Evolutionary conservation across 106 monocot species (phyloP).

Genomic region (Alisma plantagoaquatica): DNA sequence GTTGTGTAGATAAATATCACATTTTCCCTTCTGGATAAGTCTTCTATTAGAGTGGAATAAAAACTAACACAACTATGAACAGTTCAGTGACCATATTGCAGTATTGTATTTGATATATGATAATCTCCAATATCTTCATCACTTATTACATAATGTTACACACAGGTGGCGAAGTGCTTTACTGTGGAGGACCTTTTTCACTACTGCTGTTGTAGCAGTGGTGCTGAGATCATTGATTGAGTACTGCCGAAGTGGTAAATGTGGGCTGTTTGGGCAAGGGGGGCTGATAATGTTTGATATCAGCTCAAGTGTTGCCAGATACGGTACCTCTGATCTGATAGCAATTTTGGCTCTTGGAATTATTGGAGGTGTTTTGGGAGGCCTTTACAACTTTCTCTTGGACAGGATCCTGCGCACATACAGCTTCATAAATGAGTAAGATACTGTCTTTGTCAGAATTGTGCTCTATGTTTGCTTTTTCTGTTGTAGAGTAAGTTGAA

Average conservation of each 20-base stretch:
- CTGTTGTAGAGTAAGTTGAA: too few relatives aligned
- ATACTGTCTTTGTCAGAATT: background rate
- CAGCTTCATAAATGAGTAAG: slow-evolving; percentile 85
- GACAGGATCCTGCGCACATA: slow-evolving; percentile 76
- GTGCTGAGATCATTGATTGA: slow-evolving; percentile 68
- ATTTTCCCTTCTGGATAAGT: too few relatives aligned
- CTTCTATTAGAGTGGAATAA: too few relatives aligned
- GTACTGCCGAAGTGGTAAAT: slow-evolving; percentile 69
- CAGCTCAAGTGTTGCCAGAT: slow-evolving; percentile 41
- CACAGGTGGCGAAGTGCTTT: slow-evolving; percentile 93
- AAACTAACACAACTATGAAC: too few relatives aligned
- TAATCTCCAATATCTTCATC: too few relatives aligned
- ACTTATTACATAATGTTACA: too few relatives aligned
- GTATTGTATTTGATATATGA: too few relatives aligned
- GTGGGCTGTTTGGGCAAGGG: slow-evolving; percentile 88
- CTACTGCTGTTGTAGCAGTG: slow-evolving; percentile 88
- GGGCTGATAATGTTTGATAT: slow-evolving; percentile 97
- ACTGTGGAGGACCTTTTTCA: slow-evolving; percentile 95
- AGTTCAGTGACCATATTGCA: too few relatives aligned
- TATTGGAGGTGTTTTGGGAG: slow-evolving; percentile 73
- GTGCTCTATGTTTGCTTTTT: too few relatives aligned
- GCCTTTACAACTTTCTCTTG: slow-evolving; percentile 73
- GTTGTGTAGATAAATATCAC: too few relatives aligned
- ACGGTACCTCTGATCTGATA: slow-evolving; percentile 48
- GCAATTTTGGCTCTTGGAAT: slow-evolving; percentile 67